Base-by-base conservation (phyloP, 331 rosid genomes). In the Pyrus hybrid region DNA sequence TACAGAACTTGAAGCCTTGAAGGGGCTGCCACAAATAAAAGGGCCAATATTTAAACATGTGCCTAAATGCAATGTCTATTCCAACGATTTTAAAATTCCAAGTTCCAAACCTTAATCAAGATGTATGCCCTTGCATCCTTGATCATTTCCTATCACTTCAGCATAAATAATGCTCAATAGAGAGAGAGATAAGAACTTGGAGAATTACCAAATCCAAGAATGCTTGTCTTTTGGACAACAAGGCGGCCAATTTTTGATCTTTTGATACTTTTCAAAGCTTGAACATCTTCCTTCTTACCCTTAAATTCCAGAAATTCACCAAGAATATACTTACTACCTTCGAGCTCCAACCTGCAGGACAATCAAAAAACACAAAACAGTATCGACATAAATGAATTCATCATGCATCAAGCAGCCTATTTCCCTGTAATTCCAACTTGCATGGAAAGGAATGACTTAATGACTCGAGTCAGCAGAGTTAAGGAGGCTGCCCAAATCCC, bases 301-400 rank as follows among this genome's bases (percentile, higher is more conserved):
- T 91, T 94, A 85, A 94, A 94, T 65, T 94, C 96, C 68, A 85
- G 79, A 84, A 94, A 94, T 78, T 91, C 97, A 43, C 99, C 99
- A 78, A 94, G 84, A 67, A 87, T 76, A 67, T 80, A 77, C 70
- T 90, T 91, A 76, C 77, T 86, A 74, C 89, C 92, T 84, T 85
- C 87, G 37, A 90, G 85, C 83, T 91, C 97, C 88, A 94, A 66
- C 83, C 98, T 93, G 89, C 73, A 64, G 29, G 63, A 5, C 78
- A 54, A 49, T 28, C 67, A 54, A 29, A 64, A 74, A 80, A 60
- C 51, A 63, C 33, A 3, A 63, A 17, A 8, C 23, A 13, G 13
- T 17, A 18, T 8, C 41, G 43, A 41, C 14, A 77, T 71, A 4
- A 64, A 75, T 28, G 30, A 64, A 63, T 60, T 18, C 35, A 17